Conservation (phyloP, 2,329 filamentous ascomycete genomes). For the Gaeumannomyces sp. region DNA sequence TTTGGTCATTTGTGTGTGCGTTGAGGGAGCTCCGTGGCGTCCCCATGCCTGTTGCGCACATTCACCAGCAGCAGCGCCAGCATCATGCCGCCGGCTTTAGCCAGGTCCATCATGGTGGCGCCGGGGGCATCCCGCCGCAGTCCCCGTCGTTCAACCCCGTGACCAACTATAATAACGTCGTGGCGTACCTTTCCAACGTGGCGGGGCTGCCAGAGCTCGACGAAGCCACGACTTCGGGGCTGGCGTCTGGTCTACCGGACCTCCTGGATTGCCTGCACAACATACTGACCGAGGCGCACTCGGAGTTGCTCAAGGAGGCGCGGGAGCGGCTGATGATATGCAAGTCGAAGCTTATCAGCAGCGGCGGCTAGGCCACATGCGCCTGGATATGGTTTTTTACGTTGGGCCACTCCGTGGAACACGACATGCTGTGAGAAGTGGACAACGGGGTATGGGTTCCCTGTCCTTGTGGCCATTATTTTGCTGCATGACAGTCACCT, state of each 20-base stretch:
- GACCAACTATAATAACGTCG: slow-evolving; percentile 28
- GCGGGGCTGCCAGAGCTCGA: slow-evolving; percentile 66
- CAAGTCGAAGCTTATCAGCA: slow-evolving; percentile 41
- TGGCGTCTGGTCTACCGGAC: slow-evolving; percentile 49
- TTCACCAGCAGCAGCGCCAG: slow-evolving; percentile 23
- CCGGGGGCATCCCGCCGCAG: background rate
- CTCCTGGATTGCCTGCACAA: slow-evolving; percentile 37
- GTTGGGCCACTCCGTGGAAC: too few species aligned
- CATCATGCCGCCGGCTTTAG: background rate
- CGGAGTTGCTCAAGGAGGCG: slow-evolving; percentile 74
- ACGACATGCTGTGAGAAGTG: too few species aligned
- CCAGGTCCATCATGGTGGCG: background rate
- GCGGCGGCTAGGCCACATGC: background rate
- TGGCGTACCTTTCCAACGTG: slow-evolving; percentile 50
- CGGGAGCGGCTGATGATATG: slow-evolving; percentile 64
- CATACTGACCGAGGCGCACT: slow-evolving; percentile 38
- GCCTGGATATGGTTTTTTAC: background rate
- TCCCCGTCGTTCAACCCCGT: slow-evolving; percentile 6
- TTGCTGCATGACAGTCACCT: too few species aligned
- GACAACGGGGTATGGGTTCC: too few species aligned
- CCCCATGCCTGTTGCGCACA: slow-evolving; percentile 25
- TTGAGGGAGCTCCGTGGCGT: slow-evolving; percentile 47
- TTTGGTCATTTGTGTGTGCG: slow-evolving; percentile 83
- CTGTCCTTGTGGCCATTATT: too few species aligned
- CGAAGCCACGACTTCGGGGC: slow-evolving; percentile 57